phyloP scores from a whole-genome alignment of 805 yeast species.

The Metschnikowia vanudenii region DNA sequence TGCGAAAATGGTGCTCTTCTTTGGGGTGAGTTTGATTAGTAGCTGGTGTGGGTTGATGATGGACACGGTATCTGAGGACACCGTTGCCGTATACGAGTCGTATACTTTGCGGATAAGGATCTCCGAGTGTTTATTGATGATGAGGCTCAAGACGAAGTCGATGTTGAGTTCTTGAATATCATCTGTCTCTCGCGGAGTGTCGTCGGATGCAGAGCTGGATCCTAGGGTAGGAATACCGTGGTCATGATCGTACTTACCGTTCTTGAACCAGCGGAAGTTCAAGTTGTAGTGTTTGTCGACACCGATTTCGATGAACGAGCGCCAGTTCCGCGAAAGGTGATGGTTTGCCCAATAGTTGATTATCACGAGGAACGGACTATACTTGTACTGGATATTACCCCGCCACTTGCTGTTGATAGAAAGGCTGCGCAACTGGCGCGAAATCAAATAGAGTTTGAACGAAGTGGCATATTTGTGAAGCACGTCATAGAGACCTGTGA shows the following conservation, averaged over 20 bases:
- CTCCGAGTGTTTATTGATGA: slow-evolving; percentile 41
- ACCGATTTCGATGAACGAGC: slow-evolving; percentile 61
- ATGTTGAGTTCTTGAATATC: slow-evolving; percentile 35
- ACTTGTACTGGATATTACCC: slow-evolving; percentile 56
- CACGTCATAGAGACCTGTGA: slow-evolving; percentile 54
- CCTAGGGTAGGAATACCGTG: slow-evolving; percentile 15
- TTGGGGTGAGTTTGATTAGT: slow-evolving; percentile 31
- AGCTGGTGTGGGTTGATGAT: slow-evolving; percentile 35
- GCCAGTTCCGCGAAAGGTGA: slow-evolving; percentile 44
- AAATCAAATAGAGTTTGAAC: slow-evolving; percentile 60
- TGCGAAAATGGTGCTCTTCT: slow-evolving; percentile 34
- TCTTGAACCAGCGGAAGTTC: slow-evolving; percentile 61
- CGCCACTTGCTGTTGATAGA: slow-evolving; percentile 52
- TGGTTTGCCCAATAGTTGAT: slow-evolving; percentile 62
- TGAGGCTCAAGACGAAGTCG: slow-evolving; percentile 34
- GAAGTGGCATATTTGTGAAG: slow-evolving; percentile 61
- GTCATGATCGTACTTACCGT: slow-evolving; percentile 41
- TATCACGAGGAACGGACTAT: slow-evolving; percentile 52
- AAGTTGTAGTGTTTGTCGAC: slow-evolving; percentile 47
- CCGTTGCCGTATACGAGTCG: slow-evolving; percentile 14
- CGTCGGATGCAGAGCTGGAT: too few relatives aligned
- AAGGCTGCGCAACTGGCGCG: slow-evolving; percentile 53
- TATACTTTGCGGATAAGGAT: slow-evolving; percentile 28
- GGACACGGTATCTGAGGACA: slow-evolving; percentile 14
- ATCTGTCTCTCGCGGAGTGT: slow-evolving; percentile 8